phyloP scores from a whole-genome alignment of 1,284 basidiomycete genomes.

The Chalciporus piperatoides region DNA sequence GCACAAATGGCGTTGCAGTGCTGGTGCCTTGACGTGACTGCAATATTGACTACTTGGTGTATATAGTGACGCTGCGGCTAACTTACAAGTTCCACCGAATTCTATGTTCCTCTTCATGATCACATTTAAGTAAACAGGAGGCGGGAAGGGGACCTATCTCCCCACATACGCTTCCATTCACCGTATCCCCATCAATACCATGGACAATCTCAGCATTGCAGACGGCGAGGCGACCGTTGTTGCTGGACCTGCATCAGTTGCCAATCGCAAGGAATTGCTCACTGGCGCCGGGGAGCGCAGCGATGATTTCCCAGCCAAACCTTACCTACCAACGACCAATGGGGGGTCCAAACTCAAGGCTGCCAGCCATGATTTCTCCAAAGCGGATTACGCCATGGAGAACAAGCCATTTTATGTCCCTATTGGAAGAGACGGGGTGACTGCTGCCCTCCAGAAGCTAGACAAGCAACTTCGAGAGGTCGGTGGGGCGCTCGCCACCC shows the following conservation, averaged over 20 bases:
- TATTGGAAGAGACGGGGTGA: constrained; percentile 60
- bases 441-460: constrained; percentile 61
- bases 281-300: constrained; percentile 10
- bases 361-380: constrained; percentile 30
- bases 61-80: no score
- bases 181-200: constrained; percentile 6
- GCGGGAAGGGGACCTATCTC: not conserved
- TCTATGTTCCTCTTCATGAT: not conserved
- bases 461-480: constrained; percentile 56
- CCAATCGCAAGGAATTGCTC: constrained; percentile 22
- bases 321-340: not conserved
- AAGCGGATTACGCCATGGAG: constrained; percentile 28
- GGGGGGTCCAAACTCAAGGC: constrained; percentile 5
- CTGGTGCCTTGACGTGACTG: no score
- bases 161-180: not conserved
- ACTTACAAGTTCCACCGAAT: not conserved
- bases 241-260: constrained; percentile 31
- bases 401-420: constrained; percentile 65
- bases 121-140: not conserved
- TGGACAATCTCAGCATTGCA: constrained; percentile 26
- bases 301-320: constrained; percentile 21
- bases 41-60: no score
- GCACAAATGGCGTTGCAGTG: no score
- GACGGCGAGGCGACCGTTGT: constrained; percentile 37
- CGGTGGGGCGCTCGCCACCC: constrained; percentile 14